phyloP scores from a whole-genome alignment of 2,329 filamentous ascomycete genomes.

The Arthrinium puccinioides region DNA sequence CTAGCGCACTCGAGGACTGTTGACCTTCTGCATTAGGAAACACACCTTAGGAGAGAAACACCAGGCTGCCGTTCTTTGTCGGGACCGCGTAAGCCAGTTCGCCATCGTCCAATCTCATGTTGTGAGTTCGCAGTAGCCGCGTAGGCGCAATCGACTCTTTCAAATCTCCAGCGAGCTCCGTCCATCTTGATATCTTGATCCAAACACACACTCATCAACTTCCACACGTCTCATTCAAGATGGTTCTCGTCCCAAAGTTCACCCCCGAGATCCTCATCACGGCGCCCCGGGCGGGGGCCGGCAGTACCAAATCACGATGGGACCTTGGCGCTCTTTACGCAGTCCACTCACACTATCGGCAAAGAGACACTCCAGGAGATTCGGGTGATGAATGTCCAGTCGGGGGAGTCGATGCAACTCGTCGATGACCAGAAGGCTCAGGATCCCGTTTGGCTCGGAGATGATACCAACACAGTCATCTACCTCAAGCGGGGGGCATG shows the following conservation, averaged over 20 bases:
- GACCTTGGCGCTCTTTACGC: conserved; percentile 31
- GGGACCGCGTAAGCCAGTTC: too few species aligned
- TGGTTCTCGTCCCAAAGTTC: conserved; percentile 12
- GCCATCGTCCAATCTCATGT: too few species aligned
- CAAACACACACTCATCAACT: too few species aligned
- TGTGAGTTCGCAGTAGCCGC: too few species aligned
- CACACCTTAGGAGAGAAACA: too few species aligned
- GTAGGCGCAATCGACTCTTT: too few species aligned
- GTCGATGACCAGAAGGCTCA: conserved; percentile 19
- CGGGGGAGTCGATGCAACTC: conserved; percentile 17
- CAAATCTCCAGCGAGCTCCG: too few species aligned
- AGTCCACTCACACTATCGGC: conserved; percentile 26
- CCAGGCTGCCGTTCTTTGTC: too few species aligned
- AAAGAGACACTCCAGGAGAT: conserved; percentile 22
- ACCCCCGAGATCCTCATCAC: conserved; percentile 25
- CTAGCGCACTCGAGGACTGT: too few species aligned
- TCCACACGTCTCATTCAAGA: not conserved
- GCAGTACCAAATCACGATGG: conserved; percentile 33
- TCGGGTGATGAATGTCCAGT: conserved; percentile 24
- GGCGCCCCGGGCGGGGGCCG: conserved; percentile 20
- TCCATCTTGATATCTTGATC: too few species aligned
- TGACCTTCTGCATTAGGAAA: too few species aligned
- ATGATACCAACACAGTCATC: conserved; percentile 19
- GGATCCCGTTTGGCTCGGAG: conserved; percentile 29
- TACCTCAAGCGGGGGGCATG: conserved; percentile 21